Evolutionary conservation across 257 asterid genomes (phyloP).

Genomic region (Rehmannia glutinosa): DNA sequence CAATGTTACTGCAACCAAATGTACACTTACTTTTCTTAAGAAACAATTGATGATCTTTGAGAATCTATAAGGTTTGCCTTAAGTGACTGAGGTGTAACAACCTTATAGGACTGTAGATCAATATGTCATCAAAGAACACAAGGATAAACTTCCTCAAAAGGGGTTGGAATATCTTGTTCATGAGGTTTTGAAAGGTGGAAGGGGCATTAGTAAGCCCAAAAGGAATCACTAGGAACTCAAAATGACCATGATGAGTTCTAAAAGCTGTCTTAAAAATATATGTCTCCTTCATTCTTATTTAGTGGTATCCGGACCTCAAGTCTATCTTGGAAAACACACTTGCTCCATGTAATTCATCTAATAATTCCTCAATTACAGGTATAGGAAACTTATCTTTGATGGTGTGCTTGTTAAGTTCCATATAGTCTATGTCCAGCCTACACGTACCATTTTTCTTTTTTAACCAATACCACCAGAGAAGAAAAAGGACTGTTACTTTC

Average conservation of each 20-base stretch:
- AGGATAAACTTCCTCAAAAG: background rate
- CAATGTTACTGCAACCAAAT: too few relatives aligned
- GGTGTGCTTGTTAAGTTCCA: background rate
- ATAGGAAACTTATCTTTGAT: background rate
- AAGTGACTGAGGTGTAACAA: background rate
- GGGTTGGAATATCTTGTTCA: background rate
- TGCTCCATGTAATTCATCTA: background rate
- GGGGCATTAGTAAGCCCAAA: background rate
- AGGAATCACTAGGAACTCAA: background rate
- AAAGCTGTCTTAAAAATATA: background rate
- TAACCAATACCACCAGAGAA: background rate
- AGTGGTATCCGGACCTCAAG: background rate
- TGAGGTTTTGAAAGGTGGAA: background rate
- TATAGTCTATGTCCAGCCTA: background rate
- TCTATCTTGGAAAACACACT: background rate
- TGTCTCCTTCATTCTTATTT: background rate
- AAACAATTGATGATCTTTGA: too few relatives aligned
- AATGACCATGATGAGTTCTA: background rate
- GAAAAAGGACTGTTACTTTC: background rate
- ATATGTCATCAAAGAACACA: background rate
- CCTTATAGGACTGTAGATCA: background rate
- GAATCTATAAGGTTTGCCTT: too few relatives aligned
- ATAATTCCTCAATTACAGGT: background rate
- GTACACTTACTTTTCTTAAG: too few relatives aligned
- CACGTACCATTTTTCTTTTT: background rate